phyloP scores from a whole-genome alignment of 2,329 filamentous ascomycete species.

The Trichoderma guizhouense region DNA sequence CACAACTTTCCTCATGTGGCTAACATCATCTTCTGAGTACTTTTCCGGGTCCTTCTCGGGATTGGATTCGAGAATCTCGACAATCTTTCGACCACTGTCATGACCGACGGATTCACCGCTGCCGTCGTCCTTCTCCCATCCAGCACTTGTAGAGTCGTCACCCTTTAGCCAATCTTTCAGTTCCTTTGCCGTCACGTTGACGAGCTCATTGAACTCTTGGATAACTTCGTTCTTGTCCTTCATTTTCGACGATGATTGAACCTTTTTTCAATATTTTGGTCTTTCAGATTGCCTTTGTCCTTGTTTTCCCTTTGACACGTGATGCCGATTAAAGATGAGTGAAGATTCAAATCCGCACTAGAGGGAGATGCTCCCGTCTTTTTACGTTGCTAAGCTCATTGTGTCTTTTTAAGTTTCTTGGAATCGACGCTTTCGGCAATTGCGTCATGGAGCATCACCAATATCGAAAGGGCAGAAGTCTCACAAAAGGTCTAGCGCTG shows the following conservation, averaged over 20 bases:
- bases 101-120: conserved; percentile 62
- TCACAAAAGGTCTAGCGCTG: not conserved
- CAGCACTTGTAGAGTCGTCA: conserved; percentile 54
- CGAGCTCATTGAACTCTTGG: conserved; percentile 62
- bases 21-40: conserved; percentile 53
- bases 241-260: conserved; percentile 14
- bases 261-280: not conserved
- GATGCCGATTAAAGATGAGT: not conserved
- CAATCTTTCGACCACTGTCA: conserved; percentile 60
- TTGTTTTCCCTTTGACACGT: not conserved
- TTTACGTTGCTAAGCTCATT: not conserved
- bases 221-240: conserved; percentile 31
- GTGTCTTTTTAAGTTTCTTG: conserved; percentile 1
- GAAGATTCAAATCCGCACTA: not conserved
- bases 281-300: not conserved
- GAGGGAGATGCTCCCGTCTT: not conserved
- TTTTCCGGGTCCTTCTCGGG: conserved; percentile 53
- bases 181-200: conserved; percentile 63
- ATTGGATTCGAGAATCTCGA: conserved; percentile 60
- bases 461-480: not conserved
- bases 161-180: conserved; percentile 60
- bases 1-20: conserved; percentile 62
- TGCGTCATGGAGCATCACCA: conserved; percentile 17
- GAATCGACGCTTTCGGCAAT: conserved; percentile 7
- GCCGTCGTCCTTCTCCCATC: conserved; percentile 57